Evolutionary conservation across 345 rosid genomes (phyloP).

Genomic region (Moricandia moricandioides): DNA sequence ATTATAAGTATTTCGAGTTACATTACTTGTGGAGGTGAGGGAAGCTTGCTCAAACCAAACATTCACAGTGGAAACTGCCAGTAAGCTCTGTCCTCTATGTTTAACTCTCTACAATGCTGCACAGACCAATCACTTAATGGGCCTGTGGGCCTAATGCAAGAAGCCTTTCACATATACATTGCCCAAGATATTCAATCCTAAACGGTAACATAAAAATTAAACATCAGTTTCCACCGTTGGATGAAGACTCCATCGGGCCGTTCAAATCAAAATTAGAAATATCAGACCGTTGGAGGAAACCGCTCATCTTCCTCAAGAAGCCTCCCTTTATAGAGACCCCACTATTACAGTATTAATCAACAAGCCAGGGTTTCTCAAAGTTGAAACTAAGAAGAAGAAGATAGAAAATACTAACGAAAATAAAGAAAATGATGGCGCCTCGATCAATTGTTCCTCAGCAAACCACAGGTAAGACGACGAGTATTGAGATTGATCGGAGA

Average conservation of each 20-base stretch:
- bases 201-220: slow-evolving; percentile 9
- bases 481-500: not conserved
- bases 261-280: slow-evolving; percentile 15
- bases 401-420: not conserved
- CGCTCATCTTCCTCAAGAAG: slow-evolving; percentile 29
- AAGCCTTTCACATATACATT: not conserved
- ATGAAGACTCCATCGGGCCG: slow-evolving; percentile 6
- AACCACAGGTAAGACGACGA: slow-evolving; percentile 13
- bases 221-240: slow-evolving; percentile 17
- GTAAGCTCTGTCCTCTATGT: too few species aligned
- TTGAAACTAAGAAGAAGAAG: not conserved
- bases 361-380: not conserved
- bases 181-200: not conserved
- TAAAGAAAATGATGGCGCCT: slow-evolving; percentile 6
- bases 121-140: too few species aligned
- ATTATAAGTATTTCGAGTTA: too few species aligned
- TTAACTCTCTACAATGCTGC: too few species aligned
- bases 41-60: slow-evolving; percentile 37
- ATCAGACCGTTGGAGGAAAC: slow-evolving; percentile 28
- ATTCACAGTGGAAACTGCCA: not conserved
- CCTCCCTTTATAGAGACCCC: slow-evolving; percentile 15
- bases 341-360: not conserved
- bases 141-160: slow-evolving; percentile 3
- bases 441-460: slow-evolving; percentile 16
- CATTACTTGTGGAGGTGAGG: slow-evolving; percentile 52